Percentiles rank a stretch among this genome's conserved stretches.
Conservation (phyloP, 2,329 filamentous ascomycete genomes). For the Trichoderma polysporum region DNA sequence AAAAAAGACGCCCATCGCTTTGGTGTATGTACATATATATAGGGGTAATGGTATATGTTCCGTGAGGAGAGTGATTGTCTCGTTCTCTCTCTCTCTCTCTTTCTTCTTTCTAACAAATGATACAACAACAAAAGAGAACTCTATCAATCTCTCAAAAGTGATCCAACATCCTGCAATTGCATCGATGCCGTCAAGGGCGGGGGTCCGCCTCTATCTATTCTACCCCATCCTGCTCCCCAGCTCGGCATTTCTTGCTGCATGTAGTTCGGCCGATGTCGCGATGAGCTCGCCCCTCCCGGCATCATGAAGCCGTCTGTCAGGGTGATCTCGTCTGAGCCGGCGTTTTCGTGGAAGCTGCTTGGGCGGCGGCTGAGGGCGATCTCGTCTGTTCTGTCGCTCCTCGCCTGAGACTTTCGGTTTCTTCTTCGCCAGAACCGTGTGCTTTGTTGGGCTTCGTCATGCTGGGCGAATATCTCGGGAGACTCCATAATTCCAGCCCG, state of each 20-base stretch:
- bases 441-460: constrained; percentile 27
- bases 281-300: neutral
- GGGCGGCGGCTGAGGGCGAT: constrained; percentile 36
- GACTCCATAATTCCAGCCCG: constrained; percentile 46
- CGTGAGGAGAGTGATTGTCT: neutral
- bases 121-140: neutral
- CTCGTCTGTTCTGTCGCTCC: constrained; percentile 33
- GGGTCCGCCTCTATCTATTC: constrained; percentile 32
- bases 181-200: constrained; percentile 26
- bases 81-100: neutral
- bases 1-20: constrained; percentile 11
- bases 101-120: neutral
- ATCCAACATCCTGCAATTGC: constrained; percentile 22
- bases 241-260: constrained; percentile 26
- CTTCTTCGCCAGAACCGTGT: constrained; percentile 33
- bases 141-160: constrained; percentile 19
- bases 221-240: constrained; percentile 36
- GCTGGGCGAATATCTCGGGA: constrained; percentile 36
- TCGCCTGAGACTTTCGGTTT: constrained; percentile 29
- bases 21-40: constrained; percentile 10
- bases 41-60: constrained; percentile 1
- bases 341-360: constrained; percentile 25
- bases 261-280: neutral
- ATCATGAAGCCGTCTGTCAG: constrained; percentile 10
- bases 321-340: constrained; percentile 18